Conservation (phyloP, 1,284 basidiomycete species). For the Boletus semigastroideus region DNA sequence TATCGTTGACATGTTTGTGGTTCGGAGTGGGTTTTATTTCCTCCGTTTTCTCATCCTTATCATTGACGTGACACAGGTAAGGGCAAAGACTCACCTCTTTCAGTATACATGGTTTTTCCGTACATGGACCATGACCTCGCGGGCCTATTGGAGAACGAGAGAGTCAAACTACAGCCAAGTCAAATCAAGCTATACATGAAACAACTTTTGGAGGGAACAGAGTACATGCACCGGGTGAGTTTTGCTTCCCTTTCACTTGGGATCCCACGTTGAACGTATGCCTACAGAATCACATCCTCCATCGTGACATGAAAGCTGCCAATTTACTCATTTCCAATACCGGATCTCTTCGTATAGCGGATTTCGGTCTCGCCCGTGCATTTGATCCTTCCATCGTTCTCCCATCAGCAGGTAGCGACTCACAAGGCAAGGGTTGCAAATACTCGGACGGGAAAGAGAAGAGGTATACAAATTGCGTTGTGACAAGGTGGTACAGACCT, state of each 20-base stretch:
- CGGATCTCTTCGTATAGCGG: conserved; percentile 86
- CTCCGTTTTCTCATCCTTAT: conserved; percentile 3
- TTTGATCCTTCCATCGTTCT: conserved; percentile 53
- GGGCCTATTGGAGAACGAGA: conserved; percentile 88
- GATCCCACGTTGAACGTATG: conserved; percentile 5
- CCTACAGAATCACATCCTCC: conserved; percentile 86
- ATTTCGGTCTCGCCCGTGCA: conserved; percentile 93
- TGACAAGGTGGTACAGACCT: conserved; percentile 98
- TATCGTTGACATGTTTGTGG: conserved; percentile 90
- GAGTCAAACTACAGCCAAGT: conserved; percentile 76
- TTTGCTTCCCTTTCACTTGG: not conserved
- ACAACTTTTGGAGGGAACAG: conserved; percentile 92
- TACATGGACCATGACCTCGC: conserved; percentile 99
- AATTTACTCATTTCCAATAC: conserved; percentile 92
- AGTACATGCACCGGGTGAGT: conserved; percentile 88
- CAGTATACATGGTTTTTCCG: conserved; percentile 97
- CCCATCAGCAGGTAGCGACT: conserved; percentile 20
- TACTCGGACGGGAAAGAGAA: conserved; percentile 53
- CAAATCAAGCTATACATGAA: conserved; percentile 96
- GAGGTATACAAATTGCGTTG: conserved; percentile 96
- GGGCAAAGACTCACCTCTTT: conserved; percentile 64
- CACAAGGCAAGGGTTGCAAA: conserved; percentile 36
- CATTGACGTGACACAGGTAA: conserved; percentile 42
- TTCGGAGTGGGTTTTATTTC: conserved; percentile 51
- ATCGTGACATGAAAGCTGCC: conserved; percentile 98